Evolutionary conservation across 192 early-diverging fungal genomes (phyloP).

Genomic region (Rhizophagus clarus): DNA sequence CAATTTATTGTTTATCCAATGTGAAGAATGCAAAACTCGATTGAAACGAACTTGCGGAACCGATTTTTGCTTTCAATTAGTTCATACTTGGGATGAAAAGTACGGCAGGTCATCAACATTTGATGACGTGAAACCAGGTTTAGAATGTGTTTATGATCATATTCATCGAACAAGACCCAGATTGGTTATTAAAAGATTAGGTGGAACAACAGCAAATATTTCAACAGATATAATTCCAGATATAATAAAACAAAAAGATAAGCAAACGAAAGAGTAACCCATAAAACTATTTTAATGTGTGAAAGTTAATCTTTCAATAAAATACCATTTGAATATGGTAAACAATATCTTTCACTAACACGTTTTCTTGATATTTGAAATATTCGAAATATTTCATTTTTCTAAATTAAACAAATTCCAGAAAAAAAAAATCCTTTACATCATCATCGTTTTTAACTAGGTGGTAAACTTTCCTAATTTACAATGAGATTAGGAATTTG

Average conservation of each 20-base stretch:
- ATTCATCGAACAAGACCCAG: constrained; percentile 14
- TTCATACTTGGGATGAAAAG: constrained; percentile 38
- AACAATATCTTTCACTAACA: no score
- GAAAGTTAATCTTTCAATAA: neutral
- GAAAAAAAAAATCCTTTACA: no score
- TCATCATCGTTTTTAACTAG: no score
- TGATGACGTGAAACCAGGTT: constrained; percentile 28
- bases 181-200: constrained; percentile 25
- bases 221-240: neutral
- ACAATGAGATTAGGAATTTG: no score
- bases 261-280: neutral
- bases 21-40: constrained; percentile 52
- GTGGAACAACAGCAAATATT: constrained; percentile 1
- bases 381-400: no score
- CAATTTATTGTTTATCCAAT: constrained; percentile 74
- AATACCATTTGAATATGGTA: neutral
- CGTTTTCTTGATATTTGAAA: no score
- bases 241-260: neutral
- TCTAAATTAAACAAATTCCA: no score
- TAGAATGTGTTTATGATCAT: constrained; percentile 28
- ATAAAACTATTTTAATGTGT: neutral
- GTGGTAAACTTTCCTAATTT: no score
- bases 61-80: constrained; percentile 49
- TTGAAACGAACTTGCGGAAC: constrained; percentile 56
- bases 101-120: constrained; percentile 20